Percentiles rank a stretch among this genome's conserved stretches.
Evolutionary conservation across 78 protist species (phyloP).

Genomic region (Guillardia theta): DNA sequence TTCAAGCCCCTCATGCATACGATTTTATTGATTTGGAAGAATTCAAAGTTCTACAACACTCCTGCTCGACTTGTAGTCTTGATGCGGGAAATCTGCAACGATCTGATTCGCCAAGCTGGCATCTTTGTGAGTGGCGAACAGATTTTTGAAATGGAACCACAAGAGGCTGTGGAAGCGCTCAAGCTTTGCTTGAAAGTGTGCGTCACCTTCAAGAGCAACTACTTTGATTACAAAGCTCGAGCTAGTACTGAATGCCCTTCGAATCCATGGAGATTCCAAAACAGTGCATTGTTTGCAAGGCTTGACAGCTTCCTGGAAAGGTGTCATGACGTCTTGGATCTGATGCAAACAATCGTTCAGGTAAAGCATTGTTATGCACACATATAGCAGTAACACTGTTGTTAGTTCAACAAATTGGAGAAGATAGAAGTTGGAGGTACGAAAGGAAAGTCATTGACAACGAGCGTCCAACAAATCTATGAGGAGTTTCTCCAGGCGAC

Average conservation of each 20-base stretch:
- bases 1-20: constrained; percentile 54
- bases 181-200: neutral
- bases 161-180: constrained; percentile 56
- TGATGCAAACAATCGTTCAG: constrained; percentile 39
- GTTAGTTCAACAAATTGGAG: constrained; percentile 57
- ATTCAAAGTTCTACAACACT: constrained; percentile 34
- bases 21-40: constrained; percentile 36
- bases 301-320: constrained; percentile 61
- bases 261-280: constrained; percentile 62
- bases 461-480: constrained; percentile 17
- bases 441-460: constrained; percentile 46
- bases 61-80: constrained; percentile 49
- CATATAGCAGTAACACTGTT: too few species aligned
- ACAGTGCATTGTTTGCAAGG: constrained; percentile 52
- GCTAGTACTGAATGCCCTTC: neutral
- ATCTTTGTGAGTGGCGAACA: neutral
- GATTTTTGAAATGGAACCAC: constrained; percentile 49
- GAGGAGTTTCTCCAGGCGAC: neutral
- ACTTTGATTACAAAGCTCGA: constrained; percentile 46
- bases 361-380: too few species aligned
- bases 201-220: constrained; percentile 42
- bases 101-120: constrained; percentile 56
- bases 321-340: constrained; percentile 56
- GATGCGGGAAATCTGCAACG: constrained; percentile 70
- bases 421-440: constrained; percentile 73